A percentile compares a stretch with the other conserved stretches of the same genome.
These are phyloP conservation scores for Colletotrichum trifolii DNA, from an alignment of 2,329 filamentous ascomycete genomes.

Conservation along the genomic window DNA sequence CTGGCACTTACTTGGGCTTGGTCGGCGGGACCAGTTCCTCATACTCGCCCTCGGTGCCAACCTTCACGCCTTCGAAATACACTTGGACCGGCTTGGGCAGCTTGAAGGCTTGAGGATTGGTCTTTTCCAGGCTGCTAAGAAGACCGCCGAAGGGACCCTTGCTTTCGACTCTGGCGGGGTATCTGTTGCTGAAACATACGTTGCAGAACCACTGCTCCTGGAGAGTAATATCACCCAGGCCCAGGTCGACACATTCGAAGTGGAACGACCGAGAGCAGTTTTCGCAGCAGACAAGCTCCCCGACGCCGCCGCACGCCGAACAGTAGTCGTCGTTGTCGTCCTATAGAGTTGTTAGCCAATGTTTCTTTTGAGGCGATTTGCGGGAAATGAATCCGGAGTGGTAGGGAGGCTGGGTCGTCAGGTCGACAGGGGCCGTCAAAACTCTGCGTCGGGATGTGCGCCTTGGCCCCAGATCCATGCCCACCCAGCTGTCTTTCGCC, in stretches of 20 bases:
- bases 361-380: slow-evolving; percentile 36
- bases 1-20: slow-evolving; percentile 72
- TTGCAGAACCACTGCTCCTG: slow-evolving; percentile 86
- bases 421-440: slow-evolving; percentile 37
- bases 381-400: slow-evolving; percentile 30
- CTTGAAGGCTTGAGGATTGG: slow-evolving; percentile 77
- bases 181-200: slow-evolving; percentile 67
- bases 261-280: slow-evolving; percentile 92
- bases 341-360: slow-evolving; percentile 52
- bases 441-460: slow-evolving; percentile 32
- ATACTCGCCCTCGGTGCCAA: slow-evolving; percentile 82
- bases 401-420: slow-evolving; percentile 37
- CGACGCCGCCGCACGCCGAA: slow-evolving; percentile 84
- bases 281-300: slow-evolving; percentile 92
- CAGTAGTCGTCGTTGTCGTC: slow-evolving; percentile 92
- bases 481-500: neutral
- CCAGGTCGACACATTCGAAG: slow-evolving; percentile 87
- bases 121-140: slow-evolving; percentile 72
- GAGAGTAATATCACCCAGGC: slow-evolving; percentile 73
- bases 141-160: slow-evolving; percentile 70
- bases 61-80: slow-evolving; percentile 83
- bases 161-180: slow-evolving; percentile 58
- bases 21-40: slow-evolving; percentile 69
- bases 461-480: slow-evolving; percentile 23
- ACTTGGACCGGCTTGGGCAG: slow-evolving; percentile 78